phyloP scores from a whole-genome alignment of 176 grass and related monocot species.

The Carex littledalei region DNA sequence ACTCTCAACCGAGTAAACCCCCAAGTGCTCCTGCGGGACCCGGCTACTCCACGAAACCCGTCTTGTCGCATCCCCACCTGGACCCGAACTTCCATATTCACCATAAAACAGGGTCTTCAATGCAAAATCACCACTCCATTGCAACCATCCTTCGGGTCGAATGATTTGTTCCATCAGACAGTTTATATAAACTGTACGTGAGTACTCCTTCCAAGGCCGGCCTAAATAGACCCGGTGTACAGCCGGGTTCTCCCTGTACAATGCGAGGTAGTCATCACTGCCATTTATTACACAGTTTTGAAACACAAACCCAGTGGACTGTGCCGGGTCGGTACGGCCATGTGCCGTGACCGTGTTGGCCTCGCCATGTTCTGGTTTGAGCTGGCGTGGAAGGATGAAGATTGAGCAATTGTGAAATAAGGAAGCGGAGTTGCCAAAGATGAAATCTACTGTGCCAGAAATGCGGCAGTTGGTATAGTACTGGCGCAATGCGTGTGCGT shows the following conservation, averaged over 20 bases:
- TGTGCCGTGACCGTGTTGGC: conserved; percentile 72
- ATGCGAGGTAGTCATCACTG: conserved; percentile 75
- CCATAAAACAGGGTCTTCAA: conserved; percentile 81
- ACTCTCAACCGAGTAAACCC: conserved; percentile 56
- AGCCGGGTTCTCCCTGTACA: conserved; percentile 38
- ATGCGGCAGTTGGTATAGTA: conserved; percentile 83
- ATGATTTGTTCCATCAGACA: conserved; percentile 64
- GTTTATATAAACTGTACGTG: conserved; percentile 62
- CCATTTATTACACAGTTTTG: conserved; percentile 59
- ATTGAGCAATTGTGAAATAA: conserved; percentile 52
- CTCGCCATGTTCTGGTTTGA: conserved; percentile 64
- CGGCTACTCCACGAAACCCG: conserved; percentile 77
- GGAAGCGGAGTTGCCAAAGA: conserved; percentile 85
- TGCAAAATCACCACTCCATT: conserved; percentile 74
- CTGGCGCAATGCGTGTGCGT: conserved; percentile 70
- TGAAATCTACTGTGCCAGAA: conserved; percentile 90
- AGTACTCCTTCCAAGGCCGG: conserved; percentile 92
- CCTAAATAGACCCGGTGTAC: conserved; percentile 71
- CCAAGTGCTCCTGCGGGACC: conserved; percentile 62
- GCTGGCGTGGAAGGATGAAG: conserved; percentile 55
- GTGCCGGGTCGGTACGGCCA: conserved; percentile 83
- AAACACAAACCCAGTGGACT: conserved; percentile 87
- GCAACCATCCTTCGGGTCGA: conserved; percentile 66
- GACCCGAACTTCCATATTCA: conserved; percentile 58
- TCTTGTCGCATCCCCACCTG: conserved; percentile 26